A percentile compares a stretch with the other conserved stretches of the same genome.
Conservation (phyloP, 2,329 filamentous ascomycete genomes). For the Paraconiothyrium brasiliense region DNA sequence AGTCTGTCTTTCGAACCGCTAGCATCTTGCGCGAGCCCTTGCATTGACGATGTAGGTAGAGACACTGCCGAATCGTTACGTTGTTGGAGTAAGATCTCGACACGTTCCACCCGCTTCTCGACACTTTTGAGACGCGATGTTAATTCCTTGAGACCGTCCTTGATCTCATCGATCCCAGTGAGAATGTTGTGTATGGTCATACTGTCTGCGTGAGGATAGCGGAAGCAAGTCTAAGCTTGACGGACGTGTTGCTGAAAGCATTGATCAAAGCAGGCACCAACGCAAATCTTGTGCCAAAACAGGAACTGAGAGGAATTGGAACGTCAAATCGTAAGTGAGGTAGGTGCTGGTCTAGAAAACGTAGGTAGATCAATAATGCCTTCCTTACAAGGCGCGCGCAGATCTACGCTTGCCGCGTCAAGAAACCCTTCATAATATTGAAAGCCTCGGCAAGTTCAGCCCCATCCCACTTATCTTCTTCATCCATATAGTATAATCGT, state of each 20-base stretch:
- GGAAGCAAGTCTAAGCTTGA: neutral
- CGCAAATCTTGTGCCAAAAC: neutral
- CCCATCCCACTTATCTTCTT: slow-evolving; percentile 37
- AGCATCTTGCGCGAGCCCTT: neutral
- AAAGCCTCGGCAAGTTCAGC: slow-evolving; percentile 25
- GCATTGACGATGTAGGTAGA: neutral
- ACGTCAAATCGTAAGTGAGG: neutral
- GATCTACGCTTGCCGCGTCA: slow-evolving; percentile 25
- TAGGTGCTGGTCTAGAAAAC: neutral
- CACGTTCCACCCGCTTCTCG: neutral
- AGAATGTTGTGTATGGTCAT: neutral
- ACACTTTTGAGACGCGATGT: neutral
- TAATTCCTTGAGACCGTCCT: neutral
- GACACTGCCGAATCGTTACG: neutral
- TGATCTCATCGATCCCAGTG: neutral
- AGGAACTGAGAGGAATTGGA: neutral
- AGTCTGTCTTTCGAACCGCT: neutral
- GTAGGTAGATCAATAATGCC: neutral
- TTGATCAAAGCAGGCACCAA: neutral
- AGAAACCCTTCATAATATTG: slow-evolving; percentile 17
- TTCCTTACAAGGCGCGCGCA: neutral
- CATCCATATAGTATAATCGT: slow-evolving; percentile 30
- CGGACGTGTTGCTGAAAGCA: neutral
- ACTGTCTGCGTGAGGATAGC: neutral
- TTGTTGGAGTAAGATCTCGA: neutral